Base-by-base conservation (phyloP, 352 stramenopile species). In the Globisporangium okanoganense region DNA sequence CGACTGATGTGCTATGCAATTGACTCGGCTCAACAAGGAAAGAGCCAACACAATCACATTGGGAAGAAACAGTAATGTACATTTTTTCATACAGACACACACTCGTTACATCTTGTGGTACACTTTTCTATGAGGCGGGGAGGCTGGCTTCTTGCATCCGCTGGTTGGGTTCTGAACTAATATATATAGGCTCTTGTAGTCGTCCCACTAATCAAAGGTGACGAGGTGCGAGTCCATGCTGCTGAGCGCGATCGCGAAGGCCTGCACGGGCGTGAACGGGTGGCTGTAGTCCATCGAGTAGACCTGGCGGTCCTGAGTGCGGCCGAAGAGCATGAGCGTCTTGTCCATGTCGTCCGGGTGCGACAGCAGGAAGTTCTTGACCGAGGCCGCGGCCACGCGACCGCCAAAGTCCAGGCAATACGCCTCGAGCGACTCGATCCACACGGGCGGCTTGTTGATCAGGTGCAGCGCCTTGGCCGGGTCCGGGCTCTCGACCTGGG, bases 401-500 rank as follows among this genome's bases (percentile, higher is more conserved):
- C 87, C 87, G 33, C 85, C 85, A 72, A 96, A 96, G 69, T 96
- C 85, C 24, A 96, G 78, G 67, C 85, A 94, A 69, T 94, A 96
- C 8, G 83, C 84, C 55, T 94, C 82, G 0, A 95, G 79, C 18
- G 81, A 89, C 71, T 95, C 85, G 56, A 94, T 92, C 85, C 85
- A 96, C 24, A 92, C 83, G 0, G 87, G 87, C 56, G 87, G 85
- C 69, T 93, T 92, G 78, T 94, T 95, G 65, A 94, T 88, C 56
- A 94, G 57, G 56, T 90, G 75, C 47, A 92, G 65, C 12, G 82
- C 74, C 7, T 82, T 82, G 16, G 66, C 47, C 31, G 78, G 67
- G 62, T 94, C 76, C 2, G 85, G 85, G 45, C 67, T 77, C 35
- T 94, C 85, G 12, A 94, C 83, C 58, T 91, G 80, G 1, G 85